phyloP scores from a whole-genome alignment of 768 basidiomycete genomes.

The Termitomyces sp. region DNA sequence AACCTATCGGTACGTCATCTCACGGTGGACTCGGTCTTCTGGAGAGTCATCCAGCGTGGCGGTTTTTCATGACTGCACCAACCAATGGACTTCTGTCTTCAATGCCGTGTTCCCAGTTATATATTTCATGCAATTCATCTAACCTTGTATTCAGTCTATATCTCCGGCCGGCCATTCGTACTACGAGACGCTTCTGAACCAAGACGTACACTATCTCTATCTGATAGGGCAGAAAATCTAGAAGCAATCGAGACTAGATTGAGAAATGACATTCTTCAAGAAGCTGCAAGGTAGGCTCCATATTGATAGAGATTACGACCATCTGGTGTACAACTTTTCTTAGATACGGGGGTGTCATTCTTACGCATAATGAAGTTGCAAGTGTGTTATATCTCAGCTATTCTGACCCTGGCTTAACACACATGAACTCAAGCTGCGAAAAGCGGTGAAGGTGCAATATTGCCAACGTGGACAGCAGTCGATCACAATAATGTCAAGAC shows the following conservation, averaged over 20 bases:
- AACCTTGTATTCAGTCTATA: constrained; percentile 54
- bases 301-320: not conserved
- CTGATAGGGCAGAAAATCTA: constrained; percentile 91
- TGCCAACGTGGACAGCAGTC: constrained; percentile 93
- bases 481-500: constrained; percentile 74
- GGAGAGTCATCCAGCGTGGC: not conserved
- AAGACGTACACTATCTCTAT: constrained; percentile 70
- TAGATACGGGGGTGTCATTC: constrained; percentile 84
- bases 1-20: constrained; percentile 73
- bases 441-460: constrained; percentile 73
- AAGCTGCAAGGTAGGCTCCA: constrained; percentile 58
- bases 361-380: constrained; percentile 90
- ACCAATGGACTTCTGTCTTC: not conserved
- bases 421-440: constrained; percentile 39
- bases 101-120: not conserved
- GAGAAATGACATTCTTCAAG: constrained; percentile 88
- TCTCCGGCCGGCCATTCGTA: constrained; percentile 91
- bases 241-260: constrained; percentile 89
- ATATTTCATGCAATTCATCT: constrained; percentile 6
- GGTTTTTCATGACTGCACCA: not conserved
- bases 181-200: constrained; percentile 85
- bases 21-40: not conserved
- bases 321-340: constrained; percentile 1
- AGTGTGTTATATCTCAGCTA: constrained; percentile 29
- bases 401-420: not conserved